Evolutionary conservation across 2,329 filamentous ascomycete genomes (phyloP), one percentile per base, ranked within the genome.

Genomic region (Xenoacremonium recifei): DNA sequence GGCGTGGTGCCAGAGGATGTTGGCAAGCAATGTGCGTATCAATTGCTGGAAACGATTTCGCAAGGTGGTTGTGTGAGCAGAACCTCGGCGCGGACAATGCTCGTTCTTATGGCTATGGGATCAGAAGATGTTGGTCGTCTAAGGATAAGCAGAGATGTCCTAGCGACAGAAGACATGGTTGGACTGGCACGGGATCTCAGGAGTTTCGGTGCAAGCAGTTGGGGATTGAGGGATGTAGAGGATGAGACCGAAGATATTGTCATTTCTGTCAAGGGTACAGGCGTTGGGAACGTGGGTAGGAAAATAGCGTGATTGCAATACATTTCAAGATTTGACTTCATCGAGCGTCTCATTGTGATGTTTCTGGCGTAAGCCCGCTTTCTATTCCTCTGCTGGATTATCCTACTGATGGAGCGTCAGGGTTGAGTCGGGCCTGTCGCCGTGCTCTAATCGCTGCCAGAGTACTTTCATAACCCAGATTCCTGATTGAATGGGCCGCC

Each of bases 51-150:
- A 66, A 78, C 82, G 17, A 85, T 97, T 47, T 80, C 80, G 38
- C 79, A 84, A 54, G 92, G 91, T 10, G 93, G 93, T 1, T 96
- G 89, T 62, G 87, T 88, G 3, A 85, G 83, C 39, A 75, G 74
- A 12, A 77, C 85, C 3, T 87, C 89, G 3, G 83, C 84, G 5
- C 74, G 80, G 3, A 92, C 85, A 0, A 77, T 96, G 50, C 66
- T 99, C 39, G 87, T 84, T 15, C 73, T 99, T 49, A 99, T 99
- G 93, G 89, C 91, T 23, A 97, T 99, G 93, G 93, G 93, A 0
- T 89, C 87, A 1, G 93, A 97, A 63, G 93, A 99, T 65, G 90
- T 99, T 12, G 93, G 93, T 4, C 79, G 93, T 45, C 65, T 99
- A 52, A 80, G 88, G 49, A 63, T 99, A 44, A 89, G 91, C 21